Percentiles rank a stretch among this genome's conserved stretches.
These are phyloP conservation scores for Hypoxylon fuscum DNA, from an alignment of 495 filamentous ascomycete species.

Conservation along the genomic window DNA sequence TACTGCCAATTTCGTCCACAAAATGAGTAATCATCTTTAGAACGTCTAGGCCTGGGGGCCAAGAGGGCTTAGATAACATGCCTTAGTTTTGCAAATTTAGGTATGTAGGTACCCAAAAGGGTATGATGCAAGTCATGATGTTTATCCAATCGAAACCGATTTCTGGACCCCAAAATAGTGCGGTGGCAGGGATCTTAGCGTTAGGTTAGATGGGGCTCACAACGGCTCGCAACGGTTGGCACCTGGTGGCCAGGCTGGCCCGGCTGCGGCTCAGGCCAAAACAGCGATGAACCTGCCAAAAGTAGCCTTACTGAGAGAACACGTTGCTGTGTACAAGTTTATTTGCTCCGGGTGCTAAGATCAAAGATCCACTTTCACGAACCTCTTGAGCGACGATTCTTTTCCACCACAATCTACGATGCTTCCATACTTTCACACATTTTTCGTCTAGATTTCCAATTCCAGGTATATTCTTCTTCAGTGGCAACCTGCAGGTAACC, in stretches of 20 bases:
- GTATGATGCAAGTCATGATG: constrained; percentile 36
- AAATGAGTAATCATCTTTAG: not conserved
- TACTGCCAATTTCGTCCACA: not conserved
- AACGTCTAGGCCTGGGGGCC: constrained; percentile 7
- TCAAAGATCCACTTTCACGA: constrained; percentile 27
- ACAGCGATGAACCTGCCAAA: constrained; percentile 23
- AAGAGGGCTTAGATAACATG: constrained; percentile 7
- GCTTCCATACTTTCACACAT: constrained; percentile 11
- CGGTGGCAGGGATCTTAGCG: constrained; percentile 17
- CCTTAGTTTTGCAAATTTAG: constrained; percentile 11
- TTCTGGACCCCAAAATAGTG: constrained; percentile 23
- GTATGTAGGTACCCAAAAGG: constrained; percentile 4
- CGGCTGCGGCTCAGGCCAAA: constrained; percentile 12
- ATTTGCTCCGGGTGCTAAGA: not conserved
- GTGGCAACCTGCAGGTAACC: constrained; percentile 29
- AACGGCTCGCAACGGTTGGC: constrained; percentile 13
- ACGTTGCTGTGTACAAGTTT: constrained; percentile 38
- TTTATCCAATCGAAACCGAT: constrained; percentile 28
- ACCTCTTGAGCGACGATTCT: constrained; percentile 31
- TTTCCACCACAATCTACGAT: constrained; percentile 32
- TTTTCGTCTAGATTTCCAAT: constrained; percentile 13
- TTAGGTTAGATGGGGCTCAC: constrained; percentile 22
- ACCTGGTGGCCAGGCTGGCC: constrained; percentile 1
- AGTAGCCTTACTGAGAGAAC: constrained; percentile 35
- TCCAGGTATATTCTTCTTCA: not conserved